Conservation (phyloP, 768 basidiomycete genomes). For the Coprinopsis sp. region DNA sequence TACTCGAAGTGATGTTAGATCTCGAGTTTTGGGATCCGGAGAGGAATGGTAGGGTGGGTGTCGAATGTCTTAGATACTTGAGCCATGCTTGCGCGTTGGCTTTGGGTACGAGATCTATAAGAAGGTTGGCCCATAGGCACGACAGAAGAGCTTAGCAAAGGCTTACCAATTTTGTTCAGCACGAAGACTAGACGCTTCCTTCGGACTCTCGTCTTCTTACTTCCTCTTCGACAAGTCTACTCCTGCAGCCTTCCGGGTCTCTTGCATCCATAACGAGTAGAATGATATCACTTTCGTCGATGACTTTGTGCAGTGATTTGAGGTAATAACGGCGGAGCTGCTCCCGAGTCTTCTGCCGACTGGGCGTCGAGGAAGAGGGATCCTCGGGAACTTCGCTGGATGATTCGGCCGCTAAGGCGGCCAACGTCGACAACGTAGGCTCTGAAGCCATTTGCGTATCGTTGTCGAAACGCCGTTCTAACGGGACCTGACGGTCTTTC, state of each 20-base stretch:
- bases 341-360: slow-evolving; percentile 52
- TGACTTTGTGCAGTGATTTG: slow-evolving; percentile 82
- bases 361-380: slow-evolving; percentile 26
- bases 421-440: slow-evolving; percentile 61
- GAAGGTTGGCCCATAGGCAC: not conserved
- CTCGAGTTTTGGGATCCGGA: slow-evolving; percentile 74
- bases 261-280: slow-evolving; percentile 89
- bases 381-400: slow-evolving; percentile 23
- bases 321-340: slow-evolving; percentile 72
- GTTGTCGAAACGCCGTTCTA: slow-evolving; percentile 34
- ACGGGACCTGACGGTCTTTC: slow-evolving; percentile 16
- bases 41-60: slow-evolving; percentile 90
- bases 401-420: slow-evolving; percentile 40
- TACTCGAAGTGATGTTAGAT: slow-evolving; percentile 72
- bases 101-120: slow-evolving; percentile 79
- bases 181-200: slow-evolving; percentile 89
- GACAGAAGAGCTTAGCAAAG: not conserved
- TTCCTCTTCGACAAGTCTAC: slow-evolving; percentile 90
- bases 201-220: slow-evolving; percentile 79
- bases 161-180: slow-evolving; percentile 92
- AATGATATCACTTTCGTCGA: slow-evolving; percentile 89
- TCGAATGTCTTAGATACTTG: slow-evolving; percentile 84
- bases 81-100: slow-evolving; percentile 89
- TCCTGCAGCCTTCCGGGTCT: slow-evolving; percentile 92
- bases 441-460: slow-evolving; percentile 73